Base-by-base conservation (phyloP, 202 grass and related monocot genomes). In the Musa balbisiana region DNA sequence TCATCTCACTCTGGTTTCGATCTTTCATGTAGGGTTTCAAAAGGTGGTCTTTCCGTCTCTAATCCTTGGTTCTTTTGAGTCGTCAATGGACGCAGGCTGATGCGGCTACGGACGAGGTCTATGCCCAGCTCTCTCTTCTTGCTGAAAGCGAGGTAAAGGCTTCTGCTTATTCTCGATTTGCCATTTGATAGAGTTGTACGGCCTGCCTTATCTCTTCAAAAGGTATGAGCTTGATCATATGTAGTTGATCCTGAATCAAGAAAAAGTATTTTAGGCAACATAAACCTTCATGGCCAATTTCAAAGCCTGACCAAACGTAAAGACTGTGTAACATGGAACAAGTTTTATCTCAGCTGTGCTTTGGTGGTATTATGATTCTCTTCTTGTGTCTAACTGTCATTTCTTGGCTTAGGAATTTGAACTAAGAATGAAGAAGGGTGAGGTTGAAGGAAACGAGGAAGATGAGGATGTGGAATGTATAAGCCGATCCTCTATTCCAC, bases 101-200 rank as follows among this genome's bases (percentile, higher is more conserved):
- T 67, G 12, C 64, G 25, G 26, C 27, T 29, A 67, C 26, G 1
- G 64, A 67, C 5, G 64, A 67, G 24, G 64, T 67, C 3, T 67
- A 67, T 43, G 64, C 64, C 24, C 25, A 43, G 64, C 64, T 67
- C 24, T 43, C 25, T 8, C 26, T 67, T 16, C 5, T 67, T 22
- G 64, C 64, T 26, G 64, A 25, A 51, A 84, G 3, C 59, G 83
- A 91, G 87, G 90, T 98, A 25, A 81, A 76, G 55, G 13, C 33
- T 43, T 43, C 33, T 43, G 33, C 33, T 43, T 43, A 43, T 0
- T 43, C 33, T 5, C 33, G 33, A 22, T 11, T 49, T 76, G 15
- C 14, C 49, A 56, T 74, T 69, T 20, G 51, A 12, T 81, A 53
- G 20, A 50, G 71, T 84, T n/a, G 21, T 19, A 24, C 25, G 1